phyloP scores from a whole-genome alignment of 169 alveolate genomes.

The Plasmodium ovale region DNA sequence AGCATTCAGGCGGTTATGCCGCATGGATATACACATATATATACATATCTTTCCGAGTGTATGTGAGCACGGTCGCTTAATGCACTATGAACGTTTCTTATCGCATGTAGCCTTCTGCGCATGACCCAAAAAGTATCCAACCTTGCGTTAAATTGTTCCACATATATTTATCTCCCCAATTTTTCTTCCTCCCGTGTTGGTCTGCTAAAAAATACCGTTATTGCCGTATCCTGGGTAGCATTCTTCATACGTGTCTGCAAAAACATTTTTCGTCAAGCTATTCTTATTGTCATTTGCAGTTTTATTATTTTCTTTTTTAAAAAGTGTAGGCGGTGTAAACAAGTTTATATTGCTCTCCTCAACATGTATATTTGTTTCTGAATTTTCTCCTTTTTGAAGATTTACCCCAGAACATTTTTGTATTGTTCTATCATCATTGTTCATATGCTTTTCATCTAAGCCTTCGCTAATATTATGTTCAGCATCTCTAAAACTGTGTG shows the following conservation, averaged over 20 bases:
- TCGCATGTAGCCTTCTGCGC: background rate
- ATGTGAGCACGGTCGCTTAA: too few species aligned
- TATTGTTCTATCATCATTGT: background rate
- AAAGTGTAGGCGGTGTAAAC: slow-evolving; percentile 6
- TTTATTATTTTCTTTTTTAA: slow-evolving; percentile 9
- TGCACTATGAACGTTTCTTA: background rate
- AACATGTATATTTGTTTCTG: background rate
- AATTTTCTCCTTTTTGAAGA: background rate
- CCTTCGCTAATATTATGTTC: too few species aligned
- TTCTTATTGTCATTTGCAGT: slow-evolving; percentile 19
- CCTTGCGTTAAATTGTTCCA: too few species aligned
- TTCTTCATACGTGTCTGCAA: slow-evolving; percentile 72
- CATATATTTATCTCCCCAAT: too few species aligned
- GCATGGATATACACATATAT: background rate
- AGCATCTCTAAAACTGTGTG: background rate
- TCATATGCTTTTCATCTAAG: too few species aligned
- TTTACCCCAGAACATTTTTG: background rate
- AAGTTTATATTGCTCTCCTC: slow-evolving; percentile 1
- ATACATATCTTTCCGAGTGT: background rate
- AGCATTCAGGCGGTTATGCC: too few species aligned
- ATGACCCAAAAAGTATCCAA: too few species aligned
- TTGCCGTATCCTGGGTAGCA: slow-evolving; percentile 61
- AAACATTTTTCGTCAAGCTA: slow-evolving; percentile 39
- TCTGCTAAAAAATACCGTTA: background rate
- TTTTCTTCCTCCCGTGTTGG: too few species aligned